Evolutionary conservation across 164 flowering plant species (phyloP).

Genomic region (Litsea cubeba): DNA sequence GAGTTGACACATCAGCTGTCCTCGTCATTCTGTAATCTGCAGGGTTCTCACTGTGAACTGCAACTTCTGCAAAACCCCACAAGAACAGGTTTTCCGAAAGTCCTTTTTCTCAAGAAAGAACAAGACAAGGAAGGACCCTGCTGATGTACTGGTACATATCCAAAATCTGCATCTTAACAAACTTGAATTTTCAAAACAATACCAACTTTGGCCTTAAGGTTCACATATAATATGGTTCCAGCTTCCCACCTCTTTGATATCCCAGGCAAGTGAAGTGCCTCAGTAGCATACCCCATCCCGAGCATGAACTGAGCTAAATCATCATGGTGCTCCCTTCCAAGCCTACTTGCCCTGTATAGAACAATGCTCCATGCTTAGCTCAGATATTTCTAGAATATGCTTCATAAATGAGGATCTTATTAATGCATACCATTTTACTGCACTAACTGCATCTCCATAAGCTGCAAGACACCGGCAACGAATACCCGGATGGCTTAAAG

Average conservation of each 20-base stretch:
- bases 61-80: neutral
- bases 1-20: neutral
- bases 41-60: neutral
- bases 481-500: constrained; percentile 95
- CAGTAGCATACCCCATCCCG: constrained; percentile 98
- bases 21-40: neutral
- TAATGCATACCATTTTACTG: constrained; percentile 73
- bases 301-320: constrained; percentile 97
- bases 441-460: constrained; percentile 99
- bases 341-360: constrained; percentile 88
- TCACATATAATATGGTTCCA: neutral
- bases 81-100: neutral
- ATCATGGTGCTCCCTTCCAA: constrained; percentile 99
- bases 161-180: neutral
- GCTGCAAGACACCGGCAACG: constrained; percentile 99
- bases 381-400: neutral
- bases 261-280: constrained; percentile 98
- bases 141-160: too few species aligned
- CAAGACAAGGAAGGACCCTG: neutral
- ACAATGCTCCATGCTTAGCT: constrained; percentile 1
- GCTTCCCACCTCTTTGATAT: constrained; percentile 79
- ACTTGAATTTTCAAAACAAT: neutral
- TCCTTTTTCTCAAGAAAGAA: neutral
- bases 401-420: neutral
- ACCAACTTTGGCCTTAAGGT: neutral